Evolutionary conservation across 2,329 filamentous ascomycete species (phyloP).

Genomic region (Trichoderma polysporum): DNA sequence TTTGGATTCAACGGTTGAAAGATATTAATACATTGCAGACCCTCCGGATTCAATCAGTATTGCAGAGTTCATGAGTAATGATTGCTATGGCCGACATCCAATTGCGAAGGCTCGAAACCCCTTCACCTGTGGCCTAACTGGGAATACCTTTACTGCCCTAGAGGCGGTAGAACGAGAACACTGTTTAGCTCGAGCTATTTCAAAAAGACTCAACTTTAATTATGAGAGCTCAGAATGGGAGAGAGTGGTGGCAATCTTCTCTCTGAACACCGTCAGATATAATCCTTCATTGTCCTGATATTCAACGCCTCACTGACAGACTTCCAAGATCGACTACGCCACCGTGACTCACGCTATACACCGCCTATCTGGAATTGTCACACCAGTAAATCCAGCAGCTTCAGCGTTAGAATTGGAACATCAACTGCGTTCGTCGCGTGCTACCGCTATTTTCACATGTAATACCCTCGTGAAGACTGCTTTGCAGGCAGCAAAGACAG

Average conservation of each 20-base stretch:
- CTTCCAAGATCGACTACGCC: constrained; percentile 67
- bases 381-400: not conserved
- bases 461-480: too few species aligned
- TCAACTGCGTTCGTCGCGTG: too few species aligned
- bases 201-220: constrained; percentile 68
- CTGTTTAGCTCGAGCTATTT: constrained; percentile 64
- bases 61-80: constrained; percentile 73
- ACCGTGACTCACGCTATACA: constrained; percentile 37
- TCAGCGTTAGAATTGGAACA: too few species aligned
- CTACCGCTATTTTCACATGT: too few species aligned
- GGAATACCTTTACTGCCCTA: constrained; percentile 61
- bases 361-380: not conserved
- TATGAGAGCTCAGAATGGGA: constrained; percentile 75
- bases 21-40: constrained; percentile 66
- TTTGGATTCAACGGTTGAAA: too few species aligned
- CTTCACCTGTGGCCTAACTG: constrained; percentile 76
- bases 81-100: constrained; percentile 65
- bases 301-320: not conserved
- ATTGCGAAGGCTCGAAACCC: constrained; percentile 63
- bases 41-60: constrained; percentile 58
- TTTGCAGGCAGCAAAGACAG: too few species aligned
- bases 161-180: constrained; percentile 68
- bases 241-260: constrained; percentile 73
- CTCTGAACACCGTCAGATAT: constrained; percentile 69
- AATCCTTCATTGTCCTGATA: not conserved